A percentile compares a stretch with the other conserved stretches of the same genome.
Evolutionary conservation across 2,329 filamentous ascomycete species (phyloP).

Genomic region (Sporothrix protearum): DNA sequence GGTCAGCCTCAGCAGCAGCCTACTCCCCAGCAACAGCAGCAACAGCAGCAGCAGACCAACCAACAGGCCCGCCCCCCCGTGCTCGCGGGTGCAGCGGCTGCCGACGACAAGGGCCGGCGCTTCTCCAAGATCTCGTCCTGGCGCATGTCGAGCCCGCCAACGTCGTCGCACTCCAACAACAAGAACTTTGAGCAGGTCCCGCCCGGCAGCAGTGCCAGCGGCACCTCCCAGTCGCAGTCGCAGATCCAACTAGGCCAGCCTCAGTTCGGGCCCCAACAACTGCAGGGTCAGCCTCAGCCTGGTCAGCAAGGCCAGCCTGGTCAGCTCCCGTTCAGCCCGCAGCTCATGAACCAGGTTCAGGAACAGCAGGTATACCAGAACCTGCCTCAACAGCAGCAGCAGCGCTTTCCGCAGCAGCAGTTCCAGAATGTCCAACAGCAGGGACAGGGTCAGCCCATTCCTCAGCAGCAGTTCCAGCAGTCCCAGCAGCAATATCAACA

Average conservation of each 20-base stretch:
- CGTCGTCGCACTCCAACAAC: conserved; percentile 22
- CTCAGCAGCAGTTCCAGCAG: conserved; percentile 8
- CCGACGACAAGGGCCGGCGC: conserved; percentile 23
- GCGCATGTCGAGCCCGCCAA: conserved; percentile 26
- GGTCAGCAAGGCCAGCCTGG: conserved; percentile 11
- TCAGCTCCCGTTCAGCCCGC: not conserved
- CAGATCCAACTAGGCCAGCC: not conserved
- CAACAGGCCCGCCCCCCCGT: not conserved
- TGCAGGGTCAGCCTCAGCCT: not conserved
- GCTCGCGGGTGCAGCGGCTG: not conserved
- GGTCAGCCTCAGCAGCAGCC: not conserved
- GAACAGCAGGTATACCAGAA: not conserved
- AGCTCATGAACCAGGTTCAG: not conserved
- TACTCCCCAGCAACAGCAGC: not conserved
- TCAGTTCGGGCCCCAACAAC: not conserved
- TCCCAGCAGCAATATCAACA: not conserved
- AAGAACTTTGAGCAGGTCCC: not conserved
- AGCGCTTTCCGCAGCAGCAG: not conserved
- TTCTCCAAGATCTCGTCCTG: conserved; percentile 25
- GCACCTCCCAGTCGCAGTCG: not conserved
- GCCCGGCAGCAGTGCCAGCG: not conserved
- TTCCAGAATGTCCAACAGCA: conserved; percentile 10
- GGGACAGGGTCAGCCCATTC: not conserved
- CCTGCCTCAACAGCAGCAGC: not conserved
- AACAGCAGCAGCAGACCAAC: not conserved